Evolutionary conservation across 306 rosid species (phyloP).

Genomic region (Clitoria ternatea): DNA sequence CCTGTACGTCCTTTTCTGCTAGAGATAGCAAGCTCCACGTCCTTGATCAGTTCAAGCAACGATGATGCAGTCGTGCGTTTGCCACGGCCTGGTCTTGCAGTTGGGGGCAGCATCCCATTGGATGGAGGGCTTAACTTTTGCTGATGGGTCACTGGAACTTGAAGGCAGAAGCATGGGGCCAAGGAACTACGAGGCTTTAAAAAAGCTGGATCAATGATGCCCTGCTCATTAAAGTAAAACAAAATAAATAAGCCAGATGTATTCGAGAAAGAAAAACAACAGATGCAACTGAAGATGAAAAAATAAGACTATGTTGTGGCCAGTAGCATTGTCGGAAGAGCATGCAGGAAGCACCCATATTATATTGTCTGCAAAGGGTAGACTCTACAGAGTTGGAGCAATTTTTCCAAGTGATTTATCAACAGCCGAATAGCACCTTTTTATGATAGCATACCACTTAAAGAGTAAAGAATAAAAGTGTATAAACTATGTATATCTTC

Average conservation of each 20-base stretch:
- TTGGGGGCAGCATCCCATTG: conserved; percentile 82
- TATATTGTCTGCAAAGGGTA: not conserved
- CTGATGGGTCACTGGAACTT: conserved; percentile 52
- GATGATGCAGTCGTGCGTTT: conserved; percentile 65
- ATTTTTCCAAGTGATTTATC: not conserved
- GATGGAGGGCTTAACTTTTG: conserved; percentile 67
- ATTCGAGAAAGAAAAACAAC: not conserved
- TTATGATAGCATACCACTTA: not conserved
- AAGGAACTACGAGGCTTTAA: conserved; percentile 69
- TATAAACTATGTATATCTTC: not conserved
- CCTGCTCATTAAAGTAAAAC: conserved; percentile 42
- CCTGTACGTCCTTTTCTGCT: conserved; percentile 86
- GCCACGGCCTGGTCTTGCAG: conserved; percentile 71
- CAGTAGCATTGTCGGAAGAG: not conserved
- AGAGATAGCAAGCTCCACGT: conserved; percentile 78
- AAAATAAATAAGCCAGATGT: conserved; percentile 1
- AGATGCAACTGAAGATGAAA: too few relatives aligned
- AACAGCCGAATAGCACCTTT: not conserved
- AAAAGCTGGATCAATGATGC: conserved; percentile 73
- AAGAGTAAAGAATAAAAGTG: not conserved
- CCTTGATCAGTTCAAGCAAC: conserved; percentile 71
- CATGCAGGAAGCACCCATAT: not conserved
- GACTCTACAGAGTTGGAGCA: not conserved
- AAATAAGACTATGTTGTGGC: too few relatives aligned
- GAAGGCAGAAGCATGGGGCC: conserved; percentile 88